Percentiles rank a stretch among this genome's conserved stretches.
phyloP scores from a whole-genome alignment of 345 rosid genomes.

The Cochlearia excelsa region DNA sequence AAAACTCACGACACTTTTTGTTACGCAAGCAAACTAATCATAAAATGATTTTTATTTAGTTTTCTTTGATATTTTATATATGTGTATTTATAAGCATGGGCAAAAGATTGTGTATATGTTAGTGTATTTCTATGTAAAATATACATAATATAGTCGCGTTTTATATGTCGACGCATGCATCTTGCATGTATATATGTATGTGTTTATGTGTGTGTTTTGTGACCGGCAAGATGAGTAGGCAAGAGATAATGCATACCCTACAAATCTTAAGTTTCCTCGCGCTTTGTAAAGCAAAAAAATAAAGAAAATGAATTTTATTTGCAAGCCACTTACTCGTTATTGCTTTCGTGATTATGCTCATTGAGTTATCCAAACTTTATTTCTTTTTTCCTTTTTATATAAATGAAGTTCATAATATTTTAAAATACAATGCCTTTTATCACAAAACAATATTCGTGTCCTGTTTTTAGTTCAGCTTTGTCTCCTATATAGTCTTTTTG shows the following conservation, averaged over 20 bases:
- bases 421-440: neutral
- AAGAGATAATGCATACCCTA: conserved; percentile 36
- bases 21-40: no score
- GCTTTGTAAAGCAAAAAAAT: conserved; percentile 14
- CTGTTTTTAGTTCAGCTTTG: no score
- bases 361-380: conserved; percentile 24
- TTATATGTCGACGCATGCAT: conserved; percentile 15
- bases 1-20: no score
- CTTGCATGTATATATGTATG: conserved; percentile 10
- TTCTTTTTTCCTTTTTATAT: neutral
- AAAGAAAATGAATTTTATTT: neutral
- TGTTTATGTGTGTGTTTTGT: neutral
- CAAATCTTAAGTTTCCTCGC: conserved; percentile 27
- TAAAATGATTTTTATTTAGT: no score
- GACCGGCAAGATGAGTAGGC: conserved; percentile 38
- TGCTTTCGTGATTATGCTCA: conserved; percentile 29
- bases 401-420: neutral
- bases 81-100: neutral
- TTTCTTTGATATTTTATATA: no score
- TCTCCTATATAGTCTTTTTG: no score
- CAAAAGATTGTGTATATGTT: conserved; percentile 14
- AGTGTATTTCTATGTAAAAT: neutral
- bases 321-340: conserved; percentile 28
- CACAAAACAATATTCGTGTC: no score
- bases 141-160: neutral